Percentiles rank a stretch among this genome's conserved stretches.
Conservation (phyloP, 139 green algal species). For the Pseudopediastrum boryanum region DNA sequence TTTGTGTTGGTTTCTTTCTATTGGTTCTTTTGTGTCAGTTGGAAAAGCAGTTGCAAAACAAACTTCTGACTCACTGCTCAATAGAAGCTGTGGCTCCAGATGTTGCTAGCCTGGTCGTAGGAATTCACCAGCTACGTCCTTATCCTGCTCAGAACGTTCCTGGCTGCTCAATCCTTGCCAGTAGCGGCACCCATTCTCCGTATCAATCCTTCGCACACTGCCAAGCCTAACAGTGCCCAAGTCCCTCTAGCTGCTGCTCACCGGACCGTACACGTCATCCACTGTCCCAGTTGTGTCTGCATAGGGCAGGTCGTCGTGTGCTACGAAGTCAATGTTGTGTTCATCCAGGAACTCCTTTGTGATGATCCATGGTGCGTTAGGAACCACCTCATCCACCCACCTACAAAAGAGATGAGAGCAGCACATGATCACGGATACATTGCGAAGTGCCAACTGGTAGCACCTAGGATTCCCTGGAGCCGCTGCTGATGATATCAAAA, state of each 20-base stretch:
- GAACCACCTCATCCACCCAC: conserved; percentile 92
- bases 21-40: too few relatives aligned
- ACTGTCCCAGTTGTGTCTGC: conserved; percentile 67
- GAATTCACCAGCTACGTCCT: too few relatives aligned
- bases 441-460: too few relatives aligned
- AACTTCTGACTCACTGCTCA: too few relatives aligned
- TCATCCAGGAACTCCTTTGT: conserved; percentile 83
- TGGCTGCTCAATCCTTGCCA: not conserved
- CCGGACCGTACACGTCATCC: conserved; percentile 69
- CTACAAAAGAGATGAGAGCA: conserved; percentile 41
- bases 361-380: conserved; percentile 88
- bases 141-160: too few relatives aligned
- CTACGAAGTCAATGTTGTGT: conserved; percentile 91
- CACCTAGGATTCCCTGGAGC: too few relatives aligned
- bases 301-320: conserved; percentile 92
- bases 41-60: too few relatives aligned
- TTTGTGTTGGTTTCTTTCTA: too few relatives aligned
- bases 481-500: too few relatives aligned
- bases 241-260: conserved; percentile 68
- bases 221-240: conserved; percentile 44
- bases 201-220: not conserved
- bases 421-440: too few relatives aligned
- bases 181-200: not conserved
- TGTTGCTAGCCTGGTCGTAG: too few relatives aligned
- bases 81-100: too few relatives aligned